These are phyloP conservation scores for Eucalyptus regnans DNA, from an alignment of 345 rosid species.

Conservation along the genomic window DNA sequence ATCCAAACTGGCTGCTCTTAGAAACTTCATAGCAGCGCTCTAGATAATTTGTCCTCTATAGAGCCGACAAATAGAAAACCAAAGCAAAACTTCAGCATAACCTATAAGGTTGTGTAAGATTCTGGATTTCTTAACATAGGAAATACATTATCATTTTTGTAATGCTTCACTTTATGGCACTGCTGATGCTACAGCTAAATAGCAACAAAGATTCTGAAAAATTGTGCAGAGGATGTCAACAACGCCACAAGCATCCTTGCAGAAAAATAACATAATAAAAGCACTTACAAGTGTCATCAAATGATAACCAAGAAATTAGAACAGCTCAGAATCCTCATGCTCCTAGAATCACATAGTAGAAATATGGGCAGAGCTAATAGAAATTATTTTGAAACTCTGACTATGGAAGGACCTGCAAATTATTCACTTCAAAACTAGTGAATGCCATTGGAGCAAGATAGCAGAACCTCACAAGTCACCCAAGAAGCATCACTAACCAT, in stretches of 20 bases:
- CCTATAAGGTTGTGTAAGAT: not conserved
- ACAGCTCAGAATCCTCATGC: not conserved
- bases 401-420: not conserved
- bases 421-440: not conserved
- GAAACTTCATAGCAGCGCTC: constrained; percentile 17
- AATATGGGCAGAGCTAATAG: not conserved
- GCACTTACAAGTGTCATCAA: not conserved
- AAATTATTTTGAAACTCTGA: not conserved
- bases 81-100: not conserved
- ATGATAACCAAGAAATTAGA: not conserved
- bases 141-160: not conserved
- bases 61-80: not conserved
- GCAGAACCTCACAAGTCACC: not conserved
- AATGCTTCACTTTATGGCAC: not conserved
- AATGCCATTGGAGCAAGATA: not conserved
- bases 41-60: constrained; percentile 27
- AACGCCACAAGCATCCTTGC: not conserved
- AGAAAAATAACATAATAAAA: not conserved
- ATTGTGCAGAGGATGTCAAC: not conserved
- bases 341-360: not conserved
- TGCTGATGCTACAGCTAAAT: not conserved
- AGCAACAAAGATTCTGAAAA: not conserved
- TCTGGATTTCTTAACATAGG: not conserved
- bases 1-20: constrained; percentile 3
- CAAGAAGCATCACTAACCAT: not conserved